Base-by-base conservation (phyloP, 495 filamentous ascomycete genomes). In the Hypoxylon perforatum region DNA sequence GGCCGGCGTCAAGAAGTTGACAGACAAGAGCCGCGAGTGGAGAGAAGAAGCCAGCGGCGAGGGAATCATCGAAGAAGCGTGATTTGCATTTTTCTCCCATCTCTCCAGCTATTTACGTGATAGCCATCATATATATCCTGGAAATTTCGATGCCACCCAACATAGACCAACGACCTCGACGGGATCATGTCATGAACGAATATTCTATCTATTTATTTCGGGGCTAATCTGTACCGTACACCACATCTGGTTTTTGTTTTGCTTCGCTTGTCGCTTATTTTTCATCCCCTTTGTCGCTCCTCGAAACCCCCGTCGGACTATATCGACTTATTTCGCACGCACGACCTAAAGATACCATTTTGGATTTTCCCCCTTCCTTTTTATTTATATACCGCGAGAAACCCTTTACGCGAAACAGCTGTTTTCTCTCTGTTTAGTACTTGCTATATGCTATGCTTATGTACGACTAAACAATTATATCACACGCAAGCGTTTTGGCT, bases 11-110 rank as follows among this genome's bases (percentile, higher is more conserved):
- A 92, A 90, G 76, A 80, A 85, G 50, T 76, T 97, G 46, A 91
- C 91, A 2, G 91, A 94, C 52, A 85, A 86, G 69, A 92, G 89
- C 47, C 86, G 91, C 47, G 92, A 93, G 57, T 97, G 93, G 93
- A 84, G 93, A 15, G 93, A 96, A 72, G 88, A 91, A 60, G 90
- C 90, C 4, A 91, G 91, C 38, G 92, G 92, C 70, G 89, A 89
- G 46, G 83, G 82, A 8, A 86, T 96, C 69, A 94, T 91, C 73
- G 93, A 97, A 76, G 93, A 97, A 75, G 80, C 82, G 19, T 87
- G 70, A 80, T 52, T 22, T 0, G 11, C 45, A 23, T 21, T 44
- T 4, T 60, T 41, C 54, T 48, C 49, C 17, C 15, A 46, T 42
- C 59, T 50, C 36, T 39, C 42, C 48, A 15, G 53, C 57, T 47